These are phyloP conservation scores for Petrea volubilis DNA, from an alignment of 257 asterid genomes.

Conservation along the genomic window DNA sequence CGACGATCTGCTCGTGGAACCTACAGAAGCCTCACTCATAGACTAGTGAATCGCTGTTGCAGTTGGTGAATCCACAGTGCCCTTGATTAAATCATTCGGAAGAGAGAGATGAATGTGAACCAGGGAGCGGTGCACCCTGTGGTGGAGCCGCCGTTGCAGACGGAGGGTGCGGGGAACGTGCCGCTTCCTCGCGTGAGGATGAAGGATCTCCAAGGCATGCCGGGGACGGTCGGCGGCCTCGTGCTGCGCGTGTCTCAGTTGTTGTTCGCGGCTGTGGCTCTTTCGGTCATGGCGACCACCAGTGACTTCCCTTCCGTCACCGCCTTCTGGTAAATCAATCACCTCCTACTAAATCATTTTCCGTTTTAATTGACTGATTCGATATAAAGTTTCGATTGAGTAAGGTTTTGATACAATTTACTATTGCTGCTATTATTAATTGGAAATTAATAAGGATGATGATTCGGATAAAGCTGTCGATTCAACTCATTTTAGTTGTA, in stretches of 20 bases:
- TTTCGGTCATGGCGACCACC: conserved; percentile 89
- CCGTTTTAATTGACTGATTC: neutral
- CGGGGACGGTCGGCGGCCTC: conserved; percentile 90
- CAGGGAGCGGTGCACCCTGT: conserved; percentile 95
- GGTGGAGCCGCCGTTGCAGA: conserved; percentile 91
- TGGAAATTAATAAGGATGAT: neutral
- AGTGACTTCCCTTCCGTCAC: conserved; percentile 97
- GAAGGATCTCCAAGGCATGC: conserved; percentile 97
- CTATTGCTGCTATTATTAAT: neutral
- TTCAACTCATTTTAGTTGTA: conserved; percentile 11
- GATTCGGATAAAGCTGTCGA: neutral
- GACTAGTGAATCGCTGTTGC: neutral
- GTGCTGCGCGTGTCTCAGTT: conserved; percentile 73
- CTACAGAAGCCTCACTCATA: neutral
- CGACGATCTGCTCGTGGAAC: neutral
- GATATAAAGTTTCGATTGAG: neutral
- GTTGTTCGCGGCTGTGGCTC: conserved; percentile 72
- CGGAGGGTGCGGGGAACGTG: conserved; percentile 76
- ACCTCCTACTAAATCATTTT: neutral
- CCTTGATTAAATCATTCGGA: neutral
- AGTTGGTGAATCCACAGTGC: conserved; percentile 24
- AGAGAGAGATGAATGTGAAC: conserved; percentile 66
- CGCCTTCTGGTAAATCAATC: conserved; percentile 75
- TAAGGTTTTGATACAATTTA: neutral
- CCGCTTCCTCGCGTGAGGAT: conserved; percentile 80